These are phyloP conservation scores for Exophiala lecanii-corni DNA, from an alignment of 2,329 filamentous ascomycete species.

Conservation along the genomic window DNA sequence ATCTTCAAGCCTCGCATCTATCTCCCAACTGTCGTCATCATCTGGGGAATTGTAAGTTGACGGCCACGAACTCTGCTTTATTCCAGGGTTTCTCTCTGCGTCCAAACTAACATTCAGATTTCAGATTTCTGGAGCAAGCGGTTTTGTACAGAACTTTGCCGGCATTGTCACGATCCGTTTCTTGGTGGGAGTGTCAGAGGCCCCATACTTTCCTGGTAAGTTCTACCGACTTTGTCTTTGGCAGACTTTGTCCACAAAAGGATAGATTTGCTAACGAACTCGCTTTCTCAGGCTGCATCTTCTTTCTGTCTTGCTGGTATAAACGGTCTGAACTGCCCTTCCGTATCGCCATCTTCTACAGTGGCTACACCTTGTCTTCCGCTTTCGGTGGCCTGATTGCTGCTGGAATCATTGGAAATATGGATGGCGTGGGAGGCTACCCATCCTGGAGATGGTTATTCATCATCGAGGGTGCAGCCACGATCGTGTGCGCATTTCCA, in stretches of 20 bases:
- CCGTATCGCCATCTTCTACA: constrained; percentile 55
- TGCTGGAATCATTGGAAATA: constrained; percentile 54
- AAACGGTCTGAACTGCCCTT: constrained; percentile 54
- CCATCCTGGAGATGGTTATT: constrained; percentile 59
- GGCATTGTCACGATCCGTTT: background rate
- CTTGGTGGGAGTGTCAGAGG: background rate
- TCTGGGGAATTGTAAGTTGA: no score
- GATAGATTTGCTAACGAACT: no score
- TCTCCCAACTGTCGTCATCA: no score
- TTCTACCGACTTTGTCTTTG: background rate
- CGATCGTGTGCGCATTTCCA: constrained; percentile 36
- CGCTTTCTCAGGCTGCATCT: background rate
- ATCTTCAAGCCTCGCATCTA: no score
- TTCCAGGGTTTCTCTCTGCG: no score
- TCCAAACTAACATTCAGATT: no score
- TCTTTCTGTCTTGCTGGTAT: constrained; percentile 36
- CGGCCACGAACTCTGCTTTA: no score
- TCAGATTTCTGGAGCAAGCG: no score
- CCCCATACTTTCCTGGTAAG: background rate
- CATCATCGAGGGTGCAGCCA: constrained; percentile 50
- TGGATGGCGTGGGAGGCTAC: constrained; percentile 52
- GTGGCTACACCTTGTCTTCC: constrained; percentile 56
- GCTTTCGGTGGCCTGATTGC: constrained; percentile 57
- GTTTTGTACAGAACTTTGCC: background rate
- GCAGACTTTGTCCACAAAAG: background rate